Evolutionary conservation across 352 stramenopile species (phyloP).

Genomic region (Thalassiosira exigua): DNA sequence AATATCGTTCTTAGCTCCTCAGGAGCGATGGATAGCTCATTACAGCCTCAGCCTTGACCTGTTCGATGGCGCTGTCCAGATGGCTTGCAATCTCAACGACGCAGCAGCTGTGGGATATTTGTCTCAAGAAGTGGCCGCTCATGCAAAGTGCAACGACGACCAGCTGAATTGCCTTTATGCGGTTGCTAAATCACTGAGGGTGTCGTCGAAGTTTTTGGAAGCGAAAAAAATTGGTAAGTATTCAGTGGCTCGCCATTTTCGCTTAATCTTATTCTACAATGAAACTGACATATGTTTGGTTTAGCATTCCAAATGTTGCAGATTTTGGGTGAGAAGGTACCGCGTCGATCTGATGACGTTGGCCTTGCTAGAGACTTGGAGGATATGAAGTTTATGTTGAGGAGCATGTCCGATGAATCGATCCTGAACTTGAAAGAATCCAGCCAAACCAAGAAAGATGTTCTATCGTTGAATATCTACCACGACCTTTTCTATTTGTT

Average conservation of each 20-base stretch:
- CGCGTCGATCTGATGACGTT: background rate
- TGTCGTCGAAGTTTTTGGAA: background rate
- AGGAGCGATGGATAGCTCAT: slow-evolving; percentile 12
- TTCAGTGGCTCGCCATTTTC: too few relatives aligned
- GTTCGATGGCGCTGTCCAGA: slow-evolving; percentile 8
- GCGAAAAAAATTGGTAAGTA: background rate
- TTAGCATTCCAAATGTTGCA: background rate
- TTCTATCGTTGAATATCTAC: background rate
- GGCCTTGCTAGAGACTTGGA: background rate
- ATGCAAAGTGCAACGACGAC: slow-evolving; percentile 29
- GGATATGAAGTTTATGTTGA: background rate
- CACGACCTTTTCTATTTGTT: background rate
- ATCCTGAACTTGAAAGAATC: background rate
- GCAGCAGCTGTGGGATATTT: background rate
- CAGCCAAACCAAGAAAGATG: background rate
- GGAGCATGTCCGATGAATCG: background rate
- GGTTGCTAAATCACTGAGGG: background rate
- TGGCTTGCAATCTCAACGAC: slow-evolving; percentile 15
- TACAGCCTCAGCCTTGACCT: slow-evolving; percentile 8
- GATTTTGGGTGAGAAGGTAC: slow-evolving; percentile 11
- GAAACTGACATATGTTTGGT: too few relatives aligned
- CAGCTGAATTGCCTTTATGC: slow-evolving; percentile 6
- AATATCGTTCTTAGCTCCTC: slow-evolving; percentile 11
- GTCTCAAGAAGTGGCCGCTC: background rate
- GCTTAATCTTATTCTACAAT: too few relatives aligned